These are phyloP conservation scores for Rhodotorula sp. DNA, from an alignment of 1,284 basidiomycete genomes.

Conservation along the genomic window DNA sequence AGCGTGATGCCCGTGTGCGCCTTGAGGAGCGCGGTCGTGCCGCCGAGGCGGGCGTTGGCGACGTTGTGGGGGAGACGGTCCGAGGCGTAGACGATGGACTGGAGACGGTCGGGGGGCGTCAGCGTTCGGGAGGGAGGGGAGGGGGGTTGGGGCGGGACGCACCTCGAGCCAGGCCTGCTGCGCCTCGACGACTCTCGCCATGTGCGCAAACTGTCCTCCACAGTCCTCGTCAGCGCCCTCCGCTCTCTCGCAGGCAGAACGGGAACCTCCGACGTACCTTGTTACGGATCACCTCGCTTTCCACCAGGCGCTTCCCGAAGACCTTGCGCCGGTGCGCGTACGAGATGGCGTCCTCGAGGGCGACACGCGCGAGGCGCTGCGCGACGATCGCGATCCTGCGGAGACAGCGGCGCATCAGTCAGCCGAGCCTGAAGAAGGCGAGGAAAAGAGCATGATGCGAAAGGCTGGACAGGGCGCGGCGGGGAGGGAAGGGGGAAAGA, in stretches of 20 bases:
- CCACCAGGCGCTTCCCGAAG: slow-evolving; percentile 42
- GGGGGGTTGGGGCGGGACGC: background rate
- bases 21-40: slow-evolving; percentile 47
- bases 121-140: background rate
- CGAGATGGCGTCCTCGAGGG: slow-evolving; percentile 40
- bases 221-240: too few relatives aligned
- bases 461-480: too few relatives aligned
- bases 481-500: too few relatives aligned
- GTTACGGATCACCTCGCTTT: slow-evolving; percentile 45
- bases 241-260: background rate
- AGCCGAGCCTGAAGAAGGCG: too few relatives aligned
- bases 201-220: slow-evolving; percentile 38
- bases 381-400: slow-evolving; percentile 16
- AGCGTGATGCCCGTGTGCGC: slow-evolving; percentile 44
- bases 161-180: slow-evolving; percentile 42
- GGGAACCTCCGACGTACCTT: slow-evolving; percentile 24
- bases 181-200: slow-evolving; percentile 42
- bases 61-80: slow-evolving; percentile 31
- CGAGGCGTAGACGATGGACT: slow-evolving; percentile 38
- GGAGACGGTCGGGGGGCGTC: background rate
- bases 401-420: too few relatives aligned
- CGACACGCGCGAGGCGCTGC: slow-evolving; percentile 34
- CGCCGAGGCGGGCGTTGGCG: slow-evolving; percentile 40
- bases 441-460: too few relatives aligned
- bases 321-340: slow-evolving; percentile 42